phyloP scores from a whole-genome alignment of 345 rosid species.

The Limnanthes douglasii region DNA sequence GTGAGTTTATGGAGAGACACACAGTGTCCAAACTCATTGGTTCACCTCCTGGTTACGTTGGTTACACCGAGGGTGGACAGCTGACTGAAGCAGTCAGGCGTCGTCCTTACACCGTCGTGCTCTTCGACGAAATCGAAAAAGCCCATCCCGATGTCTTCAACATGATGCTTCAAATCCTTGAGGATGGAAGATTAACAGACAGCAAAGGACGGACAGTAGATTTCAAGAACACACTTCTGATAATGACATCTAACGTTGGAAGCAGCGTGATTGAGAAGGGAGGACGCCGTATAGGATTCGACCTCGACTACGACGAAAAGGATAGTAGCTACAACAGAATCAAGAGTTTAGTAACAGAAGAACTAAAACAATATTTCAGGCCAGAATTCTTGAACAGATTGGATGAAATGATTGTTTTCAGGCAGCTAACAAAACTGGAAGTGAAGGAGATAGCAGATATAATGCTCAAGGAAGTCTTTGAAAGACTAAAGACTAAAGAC shows the following conservation, averaged over 20 bases:
- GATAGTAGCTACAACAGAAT: slow-evolving; percentile 88
- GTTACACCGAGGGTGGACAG: slow-evolving; percentile 49
- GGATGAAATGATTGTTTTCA: slow-evolving; percentile 50
- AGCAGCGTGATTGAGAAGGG: slow-evolving; percentile 21
- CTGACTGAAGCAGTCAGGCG: slow-evolving; percentile 46
- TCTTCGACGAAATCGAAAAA: slow-evolving; percentile 60
- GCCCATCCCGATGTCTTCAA: slow-evolving; percentile 54
- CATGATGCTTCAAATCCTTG: slow-evolving; percentile 44
- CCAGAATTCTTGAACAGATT: slow-evolving; percentile 53
- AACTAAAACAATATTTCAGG: slow-evolving; percentile 35
- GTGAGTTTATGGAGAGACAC: slow-evolving; percentile 63
- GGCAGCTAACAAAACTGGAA: slow-evolving; percentile 27
- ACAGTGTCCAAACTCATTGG: slow-evolving; percentile 45
- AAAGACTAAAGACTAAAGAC: slow-evolving; percentile 28
- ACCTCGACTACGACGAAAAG: slow-evolving; percentile 80
- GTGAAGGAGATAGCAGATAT: slow-evolving; percentile 38
- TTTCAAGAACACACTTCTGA: slow-evolving; percentile 45
- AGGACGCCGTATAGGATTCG: slow-evolving; percentile 79
- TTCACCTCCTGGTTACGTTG: slow-evolving; percentile 52
- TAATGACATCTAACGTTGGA: slow-evolving; percentile 53
- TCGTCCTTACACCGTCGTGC: slow-evolving; percentile 30
- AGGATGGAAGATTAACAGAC: slow-evolving; percentile 47
- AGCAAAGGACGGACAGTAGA: slow-evolving; percentile 43
- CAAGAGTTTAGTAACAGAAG: slow-evolving; percentile 31
- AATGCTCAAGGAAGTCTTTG: slow-evolving; percentile 28